Evolutionary conservation across 2,329 filamentous ascomycete genomes (phyloP).

Genomic region (Daldinia sp.): DNA sequence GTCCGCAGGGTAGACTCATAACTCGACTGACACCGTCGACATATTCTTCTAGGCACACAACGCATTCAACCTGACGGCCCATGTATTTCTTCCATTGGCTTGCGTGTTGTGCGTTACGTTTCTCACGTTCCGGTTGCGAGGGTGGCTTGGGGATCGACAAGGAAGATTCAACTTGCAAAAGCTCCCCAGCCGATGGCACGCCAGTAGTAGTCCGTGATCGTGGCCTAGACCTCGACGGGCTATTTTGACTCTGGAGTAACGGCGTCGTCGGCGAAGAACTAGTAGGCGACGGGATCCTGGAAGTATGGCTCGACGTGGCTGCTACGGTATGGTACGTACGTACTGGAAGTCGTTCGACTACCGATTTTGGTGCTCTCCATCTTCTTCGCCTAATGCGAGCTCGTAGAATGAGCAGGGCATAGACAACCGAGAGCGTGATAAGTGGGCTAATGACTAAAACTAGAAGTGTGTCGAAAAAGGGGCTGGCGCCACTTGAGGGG

Average conservation of each 20-base stretch:
- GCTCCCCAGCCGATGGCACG: constrained; percentile 59
- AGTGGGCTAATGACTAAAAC: constrained; percentile 95
- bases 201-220: constrained; percentile 72
- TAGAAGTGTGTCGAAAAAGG: constrained; percentile 95
- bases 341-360: constrained; percentile 93
- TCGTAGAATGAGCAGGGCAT: constrained; percentile 84
- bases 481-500: constrained; percentile 86
- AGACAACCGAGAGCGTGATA: constrained; percentile 91
- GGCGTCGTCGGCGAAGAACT: constrained; percentile 80
- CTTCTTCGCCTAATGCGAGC: constrained; percentile 87
- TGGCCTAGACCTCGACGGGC: constrained; percentile 62
- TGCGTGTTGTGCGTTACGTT: constrained; percentile 49
- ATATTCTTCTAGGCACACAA: constrained; percentile 96
- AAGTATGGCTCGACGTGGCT: constrained; percentile 64
- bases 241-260: constrained; percentile 68
- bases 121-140: constrained; percentile 57
- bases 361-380: constrained; percentile 97
- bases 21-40: constrained; percentile 92
- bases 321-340: constrained; percentile 91
- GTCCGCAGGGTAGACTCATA: constrained; percentile 96
- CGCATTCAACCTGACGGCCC: constrained; percentile 82
- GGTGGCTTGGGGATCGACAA: constrained; percentile 50
- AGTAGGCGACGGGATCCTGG: constrained; percentile 68
- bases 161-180: constrained; percentile 54
- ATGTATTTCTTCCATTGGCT: constrained; percentile 72